phyloP scores from a whole-genome alignment of 306 rosid genomes.

The Neltuma alba region DNA sequence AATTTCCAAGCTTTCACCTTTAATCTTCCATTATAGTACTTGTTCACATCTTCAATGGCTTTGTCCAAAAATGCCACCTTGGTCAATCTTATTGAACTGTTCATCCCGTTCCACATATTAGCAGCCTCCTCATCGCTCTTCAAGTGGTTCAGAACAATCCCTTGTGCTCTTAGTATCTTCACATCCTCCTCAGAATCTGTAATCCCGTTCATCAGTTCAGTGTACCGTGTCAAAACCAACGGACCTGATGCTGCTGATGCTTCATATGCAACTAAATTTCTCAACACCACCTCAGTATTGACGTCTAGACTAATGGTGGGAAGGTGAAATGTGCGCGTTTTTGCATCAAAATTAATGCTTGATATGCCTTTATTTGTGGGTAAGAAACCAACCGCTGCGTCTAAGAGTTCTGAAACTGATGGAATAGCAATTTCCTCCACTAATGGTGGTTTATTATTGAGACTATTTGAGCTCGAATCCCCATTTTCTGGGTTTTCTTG shows the following conservation, averaged over 20 bases:
- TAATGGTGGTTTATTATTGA: conserved; percentile 51
- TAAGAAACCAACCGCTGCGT: conserved; percentile 52
- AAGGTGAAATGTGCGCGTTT: conserved; percentile 52
- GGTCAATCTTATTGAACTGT: conserved; percentile 63
- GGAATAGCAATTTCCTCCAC: conserved; percentile 74
- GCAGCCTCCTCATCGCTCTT: conserved; percentile 73
- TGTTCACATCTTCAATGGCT: conserved; percentile 78
- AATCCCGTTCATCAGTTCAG: conserved; percentile 77
- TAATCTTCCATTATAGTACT: conserved; percentile 57
- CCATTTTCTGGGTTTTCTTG: not conserved
- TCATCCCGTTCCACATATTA: conserved; percentile 74
- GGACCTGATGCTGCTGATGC: conserved; percentile 68
- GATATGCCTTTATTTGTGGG: conserved; percentile 53
- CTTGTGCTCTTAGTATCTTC: conserved; percentile 54
- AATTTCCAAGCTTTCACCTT: conserved; percentile 56
- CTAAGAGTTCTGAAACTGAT: conserved; percentile 52
- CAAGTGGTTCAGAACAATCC: conserved; percentile 63
- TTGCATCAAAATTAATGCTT: conserved; percentile 49
- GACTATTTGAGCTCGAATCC: conserved; percentile 27
- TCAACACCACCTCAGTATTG: conserved; percentile 57
- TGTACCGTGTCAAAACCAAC: conserved; percentile 65
- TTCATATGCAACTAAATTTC: conserved; percentile 81
- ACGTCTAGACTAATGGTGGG: conserved; percentile 59
- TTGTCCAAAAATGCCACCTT: conserved; percentile 71
- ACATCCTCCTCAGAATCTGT: conserved; percentile 73